Evolutionary conservation across 2,329 filamentous ascomycete species (phyloP), one percentile per base, ranked within the genome.

Genomic region (Chrysosporium keratinophilum): DNA sequence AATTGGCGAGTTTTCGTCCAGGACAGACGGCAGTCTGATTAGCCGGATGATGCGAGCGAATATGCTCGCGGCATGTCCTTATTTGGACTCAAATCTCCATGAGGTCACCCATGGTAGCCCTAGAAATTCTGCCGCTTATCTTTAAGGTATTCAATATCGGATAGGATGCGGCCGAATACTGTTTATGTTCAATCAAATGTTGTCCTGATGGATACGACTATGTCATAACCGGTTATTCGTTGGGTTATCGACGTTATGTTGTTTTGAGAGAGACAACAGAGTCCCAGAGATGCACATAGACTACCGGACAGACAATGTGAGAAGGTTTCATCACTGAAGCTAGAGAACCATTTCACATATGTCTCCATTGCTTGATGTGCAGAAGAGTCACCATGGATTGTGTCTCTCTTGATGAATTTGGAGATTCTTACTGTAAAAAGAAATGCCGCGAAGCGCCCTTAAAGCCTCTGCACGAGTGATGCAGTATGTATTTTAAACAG

Each of bases 211-310:
- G 73, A 1, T 71, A 81, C 20, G 70, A 80, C 37, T 74, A 78
- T 0, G 71, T 74, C 10, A 63, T 75, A 4, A 69, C 79, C 46
- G 83, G 83, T 1, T 73, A 76, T 45, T 76, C 80, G 0, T 57
- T 75, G 50, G 65, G 62, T 17, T 78, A 83, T 72, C 76, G 79
- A 0, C 79, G 1, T 73, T 85, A 35, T 84, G 82, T 61, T 74
- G 84, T 23, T 81, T 85, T 62, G 82, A 85, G 62, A 80, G 84
- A 62, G 82, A 85, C 58, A 76, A 74, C 28, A 81, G 82, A 3
- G 84, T 83, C 56, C 78, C 76, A 17, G 84, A 80, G 79, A 85
- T 84, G 62, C 82, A 85, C 67, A 84, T 80, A 51, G 85, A 85
- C 66, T 82, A 82, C 71, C 73, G 81, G 3, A 85, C 81, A 3